Evolutionary conservation across 2,329 filamentous ascomycete genomes (phyloP).

Genomic region (Alternaria solani): DNA sequence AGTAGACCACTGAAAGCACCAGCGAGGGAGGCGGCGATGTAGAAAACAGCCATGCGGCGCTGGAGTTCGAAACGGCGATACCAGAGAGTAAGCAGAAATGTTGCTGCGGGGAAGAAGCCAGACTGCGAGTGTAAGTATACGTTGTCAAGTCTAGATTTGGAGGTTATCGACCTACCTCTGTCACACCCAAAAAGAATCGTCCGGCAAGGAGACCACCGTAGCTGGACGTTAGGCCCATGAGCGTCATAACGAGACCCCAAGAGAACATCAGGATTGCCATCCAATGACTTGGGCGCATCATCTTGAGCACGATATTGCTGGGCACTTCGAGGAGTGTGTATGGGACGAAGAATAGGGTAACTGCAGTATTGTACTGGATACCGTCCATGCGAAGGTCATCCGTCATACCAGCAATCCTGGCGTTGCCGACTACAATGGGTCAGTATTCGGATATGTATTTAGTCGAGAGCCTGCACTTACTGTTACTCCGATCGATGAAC

Average conservation of each 20-base stretch:
- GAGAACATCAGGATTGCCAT: constrained; percentile 51
- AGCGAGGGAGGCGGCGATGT: constrained; percentile 43
- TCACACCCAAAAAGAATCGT: constrained; percentile 54
- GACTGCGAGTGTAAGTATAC: constrained; percentile 46
- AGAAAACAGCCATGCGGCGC: constrained; percentile 48
- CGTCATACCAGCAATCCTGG: constrained; percentile 53
- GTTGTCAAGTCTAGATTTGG: neutral
- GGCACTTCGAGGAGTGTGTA: constrained; percentile 51
- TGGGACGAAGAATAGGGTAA: constrained; percentile 53
- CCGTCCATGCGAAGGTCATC: constrained; percentile 50
- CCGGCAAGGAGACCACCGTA: constrained; percentile 59
- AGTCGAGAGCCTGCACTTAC: constrained; percentile 13
- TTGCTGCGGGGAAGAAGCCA: constrained; percentile 71
- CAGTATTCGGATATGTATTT: neutral
- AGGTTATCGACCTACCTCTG: constrained; percentile 40
- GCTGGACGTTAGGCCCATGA: constrained; percentile 57
- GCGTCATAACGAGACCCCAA: constrained; percentile 54
- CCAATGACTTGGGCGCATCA: constrained; percentile 53
- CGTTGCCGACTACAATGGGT: constrained; percentile 48
- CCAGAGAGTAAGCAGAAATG: constrained; percentile 51
- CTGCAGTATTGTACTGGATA: constrained; percentile 52
- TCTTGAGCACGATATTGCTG: constrained; percentile 53
- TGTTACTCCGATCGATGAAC: constrained; percentile 47
- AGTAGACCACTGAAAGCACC: constrained; percentile 49
- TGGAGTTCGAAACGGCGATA: constrained; percentile 48